These are phyloP conservation scores for Lentinula detonsa DNA, from an alignment of 768 basidiomycete species.

Conservation along the genomic window DNA sequence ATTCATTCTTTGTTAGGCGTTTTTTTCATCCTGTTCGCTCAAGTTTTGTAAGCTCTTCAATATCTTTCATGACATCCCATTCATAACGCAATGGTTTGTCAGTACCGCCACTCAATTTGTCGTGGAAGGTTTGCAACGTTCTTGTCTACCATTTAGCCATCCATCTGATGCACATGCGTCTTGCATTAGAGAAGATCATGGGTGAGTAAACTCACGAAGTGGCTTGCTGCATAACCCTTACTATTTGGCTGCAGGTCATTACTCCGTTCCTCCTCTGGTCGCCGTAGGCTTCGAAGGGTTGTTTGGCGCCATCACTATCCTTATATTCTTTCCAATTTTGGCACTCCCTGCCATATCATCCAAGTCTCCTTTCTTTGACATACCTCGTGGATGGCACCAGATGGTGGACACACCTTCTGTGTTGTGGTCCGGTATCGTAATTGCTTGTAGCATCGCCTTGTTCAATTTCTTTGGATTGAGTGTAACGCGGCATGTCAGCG, in stretches of 20 bases:
- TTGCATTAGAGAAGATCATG: conserved; percentile 79
- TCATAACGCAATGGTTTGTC: conserved; percentile 6
- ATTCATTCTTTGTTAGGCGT: conserved; percentile 49
- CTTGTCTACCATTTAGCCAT: neutral
- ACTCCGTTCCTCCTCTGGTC: conserved; percentile 81
- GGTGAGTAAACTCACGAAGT: conserved; percentile 22
- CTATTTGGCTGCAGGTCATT: conserved; percentile 35
- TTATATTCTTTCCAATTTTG: conserved; percentile 76
- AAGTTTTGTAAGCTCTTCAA: conserved; percentile 69
- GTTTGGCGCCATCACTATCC: conserved; percentile 79
- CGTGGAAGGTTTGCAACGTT: conserved; percentile 50
- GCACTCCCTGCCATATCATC: conserved; percentile 61
- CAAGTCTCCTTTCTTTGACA: conserved; percentile 74
- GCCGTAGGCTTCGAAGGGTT: conserved; percentile 95
- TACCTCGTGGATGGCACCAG: conserved; percentile 85
- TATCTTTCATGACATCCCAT: conserved; percentile 7
- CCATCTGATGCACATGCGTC: neutral
- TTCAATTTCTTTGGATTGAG: conserved; percentile 92
- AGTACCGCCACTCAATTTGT: conserved; percentile 93
- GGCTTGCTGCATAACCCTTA: neutral
- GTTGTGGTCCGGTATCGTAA: conserved; percentile 59
- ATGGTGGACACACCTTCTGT: conserved; percentile 76
- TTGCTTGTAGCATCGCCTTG: conserved; percentile 68
- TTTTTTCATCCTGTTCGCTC: conserved; percentile 88
- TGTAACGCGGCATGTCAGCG: conserved; percentile 89